phyloP scores from a whole-genome alignment of 2,329 filamentous ascomycete species.

The Penicillium sp. region DNA sequence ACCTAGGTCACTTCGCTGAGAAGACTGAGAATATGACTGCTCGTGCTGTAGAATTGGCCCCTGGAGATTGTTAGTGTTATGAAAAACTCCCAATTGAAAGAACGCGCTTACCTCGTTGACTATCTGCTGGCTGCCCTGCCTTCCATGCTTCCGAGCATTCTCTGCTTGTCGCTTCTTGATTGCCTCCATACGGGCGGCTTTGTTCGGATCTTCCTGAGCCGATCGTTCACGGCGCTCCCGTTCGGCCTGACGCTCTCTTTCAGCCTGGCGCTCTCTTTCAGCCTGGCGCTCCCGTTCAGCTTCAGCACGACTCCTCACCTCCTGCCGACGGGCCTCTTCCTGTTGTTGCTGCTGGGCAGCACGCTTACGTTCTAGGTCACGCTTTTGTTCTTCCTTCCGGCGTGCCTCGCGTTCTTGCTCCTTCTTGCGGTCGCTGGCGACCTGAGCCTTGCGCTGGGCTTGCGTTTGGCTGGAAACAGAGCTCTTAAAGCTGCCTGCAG shows the following conservation, averaged over 20 bases:
- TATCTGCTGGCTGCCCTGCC: slow-evolving; percentile 46
- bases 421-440: slow-evolving; percentile 76
- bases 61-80: slow-evolving; percentile 17
- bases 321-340: slow-evolving; percentile 63
- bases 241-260: slow-evolving; percentile 25
- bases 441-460: slow-evolving; percentile 68
- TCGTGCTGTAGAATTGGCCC: slow-evolving; percentile 32
- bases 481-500: slow-evolving; percentile 62
- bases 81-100: not conserved
- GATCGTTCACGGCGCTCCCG: slow-evolving; percentile 48
- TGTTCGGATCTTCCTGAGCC: slow-evolving; percentile 62
- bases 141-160: slow-evolving; percentile 46
- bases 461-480: slow-evolving; percentile 61
- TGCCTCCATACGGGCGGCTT: slow-evolving; percentile 62
- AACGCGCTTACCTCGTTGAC: slow-evolving; percentile 39
- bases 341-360: slow-evolving; percentile 54
- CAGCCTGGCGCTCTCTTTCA: slow-evolving; percentile 32
- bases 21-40: slow-evolving; percentile 27
- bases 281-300: slow-evolving; percentile 49
- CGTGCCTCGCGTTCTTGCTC: slow-evolving; percentile 72
- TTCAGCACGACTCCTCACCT: slow-evolving; percentile 61
- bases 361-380: slow-evolving; percentile 75
- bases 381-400: slow-evolving; percentile 76
- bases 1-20: slow-evolving; percentile 51
- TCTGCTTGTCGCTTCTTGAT: slow-evolving; percentile 54